phyloP scores from a whole-genome alignment of 169 alveolate genomes.

The Plasmodium coatneyi region DNA sequence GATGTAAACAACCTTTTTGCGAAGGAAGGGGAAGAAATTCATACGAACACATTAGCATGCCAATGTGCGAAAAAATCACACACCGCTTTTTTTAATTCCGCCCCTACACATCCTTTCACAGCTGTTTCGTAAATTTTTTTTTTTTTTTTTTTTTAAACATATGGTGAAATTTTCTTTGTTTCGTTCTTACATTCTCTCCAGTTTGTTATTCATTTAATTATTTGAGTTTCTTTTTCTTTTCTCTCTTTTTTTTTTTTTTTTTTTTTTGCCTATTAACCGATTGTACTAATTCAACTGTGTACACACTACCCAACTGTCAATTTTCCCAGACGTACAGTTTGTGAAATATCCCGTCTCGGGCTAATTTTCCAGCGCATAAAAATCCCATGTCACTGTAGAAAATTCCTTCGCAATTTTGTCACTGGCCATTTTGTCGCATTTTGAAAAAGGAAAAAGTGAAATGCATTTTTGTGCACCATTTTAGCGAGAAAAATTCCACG shows the following conservation, averaged over 20 bases:
- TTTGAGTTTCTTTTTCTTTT: not conserved
- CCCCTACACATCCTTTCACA: not conserved
- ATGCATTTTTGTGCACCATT: conserved; percentile 2
- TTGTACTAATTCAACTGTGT: not conserved
- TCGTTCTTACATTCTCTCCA: not conserved
- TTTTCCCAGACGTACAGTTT: not conserved
- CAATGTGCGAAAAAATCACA: not conserved
- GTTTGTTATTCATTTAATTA: not conserved
- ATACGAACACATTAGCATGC: not conserved
- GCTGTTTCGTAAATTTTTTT: not conserved
- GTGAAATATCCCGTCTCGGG: conserved; percentile 1
- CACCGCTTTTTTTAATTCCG: not conserved
- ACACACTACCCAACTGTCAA: not conserved
- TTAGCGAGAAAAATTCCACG: not conserved
- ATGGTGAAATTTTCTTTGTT: not conserved
- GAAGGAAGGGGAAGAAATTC: not conserved
- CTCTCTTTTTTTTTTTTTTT: not conserved
- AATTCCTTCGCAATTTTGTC: conserved; percentile 1
- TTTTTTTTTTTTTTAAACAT: not conserved
- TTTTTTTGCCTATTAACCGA: not conserved
- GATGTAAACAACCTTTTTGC: not conserved
- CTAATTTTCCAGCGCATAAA: not conserved
- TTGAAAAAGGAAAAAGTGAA: not conserved
- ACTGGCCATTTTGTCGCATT: not conserved
- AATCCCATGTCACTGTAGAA: conserved; percentile 3